A percentile compares a stretch with the other conserved stretches of the same genome.
These are phyloP conservation scores for Neurospora sp. DNA, from an alignment of 495 filamentous ascomycete species.

Conservation along the genomic window DNA sequence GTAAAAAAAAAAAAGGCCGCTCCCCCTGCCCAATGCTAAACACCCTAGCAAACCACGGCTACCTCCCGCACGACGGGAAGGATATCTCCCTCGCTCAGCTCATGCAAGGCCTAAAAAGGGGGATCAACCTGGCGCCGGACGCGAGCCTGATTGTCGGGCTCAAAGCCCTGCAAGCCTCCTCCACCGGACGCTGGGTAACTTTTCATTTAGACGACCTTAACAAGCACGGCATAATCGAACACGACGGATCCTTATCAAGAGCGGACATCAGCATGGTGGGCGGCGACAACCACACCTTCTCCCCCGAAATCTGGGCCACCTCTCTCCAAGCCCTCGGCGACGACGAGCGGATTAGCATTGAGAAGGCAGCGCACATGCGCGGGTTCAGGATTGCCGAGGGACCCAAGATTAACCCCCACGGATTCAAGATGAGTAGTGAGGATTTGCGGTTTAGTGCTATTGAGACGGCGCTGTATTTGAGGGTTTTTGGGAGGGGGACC, in stretches of 20 bases:
- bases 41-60: slow-evolving; percentile 47
- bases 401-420: slow-evolving; percentile 6
- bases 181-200: slow-evolving; percentile 16
- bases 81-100: slow-evolving; percentile 16
- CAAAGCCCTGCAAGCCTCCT: slow-evolving; percentile 15
- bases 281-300: slow-evolving; percentile 23
- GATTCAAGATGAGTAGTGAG: slow-evolving; percentile 13
- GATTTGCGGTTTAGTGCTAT: slow-evolving; percentile 12
- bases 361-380: slow-evolving; percentile 16
- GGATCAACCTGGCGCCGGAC: slow-evolving; percentile 17
- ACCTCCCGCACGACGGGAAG: slow-evolving; percentile 43
- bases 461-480: slow-evolving; percentile 21
- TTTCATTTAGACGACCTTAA: slow-evolving; percentile 21
- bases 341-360: slow-evolving; percentile 14
- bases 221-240: slow-evolving; percentile 24
- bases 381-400: slow-evolving; percentile 10
- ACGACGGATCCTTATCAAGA: slow-evolving; percentile 21
- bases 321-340: slow-evolving; percentile 4
- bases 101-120: slow-evolving; percentile 13
- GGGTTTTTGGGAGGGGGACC: slow-evolving; percentile 16
- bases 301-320: slow-evolving; percentile 14
- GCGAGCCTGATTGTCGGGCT: slow-evolving; percentile 12
- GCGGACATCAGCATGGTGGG: slow-evolving; percentile 12
- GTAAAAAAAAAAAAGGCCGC: neutral
- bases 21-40: slow-evolving; percentile 46